phyloP scores from a whole-genome alignment of 345 rosid species.

The Triadica sebifera region DNA sequence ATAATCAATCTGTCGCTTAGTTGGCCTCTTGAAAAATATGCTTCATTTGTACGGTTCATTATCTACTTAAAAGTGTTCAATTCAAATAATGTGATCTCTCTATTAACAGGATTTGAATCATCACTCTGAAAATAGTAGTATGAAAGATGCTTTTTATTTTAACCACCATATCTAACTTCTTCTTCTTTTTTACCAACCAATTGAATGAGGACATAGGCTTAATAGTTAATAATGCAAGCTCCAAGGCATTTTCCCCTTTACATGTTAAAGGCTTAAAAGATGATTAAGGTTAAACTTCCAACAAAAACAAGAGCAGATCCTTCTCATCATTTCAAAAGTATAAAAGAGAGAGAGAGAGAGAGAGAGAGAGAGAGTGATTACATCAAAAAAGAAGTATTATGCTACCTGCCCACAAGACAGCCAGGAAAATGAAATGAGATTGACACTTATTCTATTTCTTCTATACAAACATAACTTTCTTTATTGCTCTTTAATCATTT shows the following conservation, averaged over 20 bases:
- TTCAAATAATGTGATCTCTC: too few relatives aligned
- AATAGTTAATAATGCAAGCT: background rate
- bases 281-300: background rate
- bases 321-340: conserved; percentile 13
- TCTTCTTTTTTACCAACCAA: background rate
- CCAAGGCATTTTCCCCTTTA: background rate
- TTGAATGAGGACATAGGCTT: background rate
- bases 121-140: too few relatives aligned
- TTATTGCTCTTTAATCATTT: conserved; percentile 4
- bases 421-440: background rate
- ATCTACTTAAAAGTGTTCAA: too few relatives aligned
- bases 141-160: background rate
- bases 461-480: background rate
- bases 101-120: too few relatives aligned
- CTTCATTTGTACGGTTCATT: too few relatives aligned
- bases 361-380: conserved; percentile 18
- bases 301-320: conserved; percentile 5
- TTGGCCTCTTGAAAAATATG: too few relatives aligned
- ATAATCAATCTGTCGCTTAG: too few relatives aligned
- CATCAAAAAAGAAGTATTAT: conserved; percentile 19
- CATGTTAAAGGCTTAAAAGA: background rate
- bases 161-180: background rate
- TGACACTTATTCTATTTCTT: conserved; percentile 15
- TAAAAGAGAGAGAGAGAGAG: background rate
- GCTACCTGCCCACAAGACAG: conserved; percentile 26